These are phyloP conservation scores for Chytriomyces hyalinus DNA, from an alignment of 192 early-diverging fungal species.

Conservation along the genomic window DNA sequence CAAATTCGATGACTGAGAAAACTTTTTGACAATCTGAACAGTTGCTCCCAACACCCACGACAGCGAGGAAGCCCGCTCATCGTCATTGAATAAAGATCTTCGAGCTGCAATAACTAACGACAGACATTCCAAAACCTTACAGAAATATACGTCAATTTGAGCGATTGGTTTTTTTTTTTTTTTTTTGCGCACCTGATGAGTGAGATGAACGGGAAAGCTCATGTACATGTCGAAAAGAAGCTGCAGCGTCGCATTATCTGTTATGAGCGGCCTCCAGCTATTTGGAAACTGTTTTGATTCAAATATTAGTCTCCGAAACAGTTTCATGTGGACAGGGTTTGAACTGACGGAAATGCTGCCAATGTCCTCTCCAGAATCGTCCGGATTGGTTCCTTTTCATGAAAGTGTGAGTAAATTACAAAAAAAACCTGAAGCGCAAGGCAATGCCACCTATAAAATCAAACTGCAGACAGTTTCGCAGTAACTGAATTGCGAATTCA, in stretches of 20 bases:
- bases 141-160: neutral
- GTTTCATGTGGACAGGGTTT: neutral
- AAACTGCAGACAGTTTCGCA: slow-evolving; percentile 74
- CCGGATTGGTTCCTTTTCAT: slow-evolving; percentile 55
- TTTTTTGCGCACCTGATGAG: slow-evolving; percentile 45
- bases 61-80: slow-evolving; percentile 72
- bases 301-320: slow-evolving; percentile 36
- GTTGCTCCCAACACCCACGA: slow-evolving; percentile 73
- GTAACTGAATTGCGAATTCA: slow-evolving; percentile 62
- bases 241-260: slow-evolving; percentile 72
- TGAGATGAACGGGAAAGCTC: slow-evolving; percentile 60
- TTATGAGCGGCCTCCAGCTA: slow-evolving; percentile 77
- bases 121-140: slow-evolving; percentile 77
- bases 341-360: slow-evolving; percentile 64
- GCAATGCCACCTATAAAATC: slow-evolving; percentile 89
- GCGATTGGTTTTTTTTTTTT: neutral
- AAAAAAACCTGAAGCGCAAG: too few relatives aligned
- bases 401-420: too few relatives aligned
- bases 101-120: slow-evolving; percentile 80
- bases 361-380: slow-evolving; percentile 80
- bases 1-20: slow-evolving; percentile 58
- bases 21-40: slow-evolving; percentile 65
- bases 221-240: slow-evolving; percentile 73
- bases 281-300: slow-evolving; percentile 68
- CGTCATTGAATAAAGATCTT: slow-evolving; percentile 83